A percentile compares a stretch with the other conserved stretches of the same genome.
Conservation (phyloP, 169 alveolate species). For the Condylostoma magnum region DNA sequence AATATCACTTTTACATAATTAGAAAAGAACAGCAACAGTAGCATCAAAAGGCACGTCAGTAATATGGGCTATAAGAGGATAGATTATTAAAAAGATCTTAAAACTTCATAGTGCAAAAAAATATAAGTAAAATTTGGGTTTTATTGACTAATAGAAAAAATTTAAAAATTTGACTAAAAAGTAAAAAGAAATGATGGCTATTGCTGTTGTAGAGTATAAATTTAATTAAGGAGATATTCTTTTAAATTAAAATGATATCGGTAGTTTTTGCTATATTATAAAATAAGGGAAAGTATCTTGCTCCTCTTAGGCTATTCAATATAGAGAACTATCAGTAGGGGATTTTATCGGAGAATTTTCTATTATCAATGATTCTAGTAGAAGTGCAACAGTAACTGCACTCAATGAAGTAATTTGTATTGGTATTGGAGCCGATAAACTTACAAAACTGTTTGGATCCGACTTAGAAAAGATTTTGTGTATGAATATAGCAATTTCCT, state of each 20-base stretch:
- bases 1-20: too few relatives aligned
- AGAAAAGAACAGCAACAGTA: too few relatives aligned
- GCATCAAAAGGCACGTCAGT: too few relatives aligned
- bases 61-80: too few relatives aligned
- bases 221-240: background rate
- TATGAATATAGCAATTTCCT: background rate
- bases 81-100: too few relatives aligned
- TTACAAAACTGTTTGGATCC: background rate
- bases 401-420: background rate
- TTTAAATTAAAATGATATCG: background rate
- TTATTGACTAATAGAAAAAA: background rate
- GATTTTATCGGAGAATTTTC: background rate
- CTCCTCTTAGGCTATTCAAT: background rate
- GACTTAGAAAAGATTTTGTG: background rate
- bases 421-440: background rate
- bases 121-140: background rate
- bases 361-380: background rate
- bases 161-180: background rate
- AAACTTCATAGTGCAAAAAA: background rate
- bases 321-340: background rate
- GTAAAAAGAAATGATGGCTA: background rate
- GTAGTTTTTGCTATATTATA: background rate
- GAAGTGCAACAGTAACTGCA: background rate
- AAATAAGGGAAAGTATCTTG: background rate
- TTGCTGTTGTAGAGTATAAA: background rate